phyloP scores from a whole-genome alignment of 176 grass and related monocot species.

The Rhynchospora tenuis region DNA sequence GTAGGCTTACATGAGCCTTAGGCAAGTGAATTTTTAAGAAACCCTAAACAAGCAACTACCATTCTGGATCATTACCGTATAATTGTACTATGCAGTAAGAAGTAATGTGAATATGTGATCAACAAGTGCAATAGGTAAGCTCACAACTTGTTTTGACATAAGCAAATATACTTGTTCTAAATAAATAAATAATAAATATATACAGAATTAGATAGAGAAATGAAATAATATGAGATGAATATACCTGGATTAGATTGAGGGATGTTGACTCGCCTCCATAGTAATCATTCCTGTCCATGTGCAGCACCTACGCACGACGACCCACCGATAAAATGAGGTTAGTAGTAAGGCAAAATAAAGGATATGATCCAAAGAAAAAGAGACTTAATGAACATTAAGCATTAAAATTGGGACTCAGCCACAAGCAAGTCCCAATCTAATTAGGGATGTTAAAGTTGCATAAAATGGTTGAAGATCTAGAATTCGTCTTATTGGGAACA shows the following conservation, averaged over 20 bases:
- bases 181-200: background rate
- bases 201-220: background rate
- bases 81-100: background rate
- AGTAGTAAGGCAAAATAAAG: background rate
- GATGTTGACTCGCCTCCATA: constrained; percentile 83
- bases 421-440: background rate
- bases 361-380: background rate
- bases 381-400: background rate
- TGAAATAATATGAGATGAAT: background rate
- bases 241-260: constrained; percentile 74
- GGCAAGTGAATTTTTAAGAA: background rate
- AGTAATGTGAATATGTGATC: background rate
- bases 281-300: constrained; percentile 94
- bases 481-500: background rate
- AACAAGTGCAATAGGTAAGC: background rate
- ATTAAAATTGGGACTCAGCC: background rate
- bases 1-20: background rate
- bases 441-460: too few species aligned
- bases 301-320: constrained; percentile 46
- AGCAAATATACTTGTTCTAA: background rate
- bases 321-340: background rate
- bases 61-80: background rate
- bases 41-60: background rate
- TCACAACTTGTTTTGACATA: background rate
- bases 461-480: background rate